Percentiles rank a stretch among this genome's conserved stretches.
Evolutionary conservation across 139 green algal species (phyloP).

Genomic region (Coccomyxa sp.): DNA sequence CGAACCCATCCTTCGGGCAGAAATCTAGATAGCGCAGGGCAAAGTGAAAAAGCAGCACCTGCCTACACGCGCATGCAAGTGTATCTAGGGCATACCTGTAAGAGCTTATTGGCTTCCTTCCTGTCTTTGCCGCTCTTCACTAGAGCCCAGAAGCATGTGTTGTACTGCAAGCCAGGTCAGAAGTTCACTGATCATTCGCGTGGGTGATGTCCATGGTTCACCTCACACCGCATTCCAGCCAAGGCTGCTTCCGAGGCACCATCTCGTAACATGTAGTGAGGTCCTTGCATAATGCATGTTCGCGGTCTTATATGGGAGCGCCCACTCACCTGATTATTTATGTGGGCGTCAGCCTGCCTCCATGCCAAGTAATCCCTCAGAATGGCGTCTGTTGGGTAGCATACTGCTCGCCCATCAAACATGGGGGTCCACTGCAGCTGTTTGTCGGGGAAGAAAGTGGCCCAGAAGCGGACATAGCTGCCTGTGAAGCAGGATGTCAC

Average conservation of each 20-base stretch:
- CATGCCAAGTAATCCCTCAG: conserved; percentile 90
- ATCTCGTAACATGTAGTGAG: too few species aligned
- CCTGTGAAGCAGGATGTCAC: conserved; percentile 81
- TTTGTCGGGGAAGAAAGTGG: conserved; percentile 36
- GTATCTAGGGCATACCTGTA: conserved; percentile 55
- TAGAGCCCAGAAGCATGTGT: conserved; percentile 92
- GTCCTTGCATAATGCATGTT: too few species aligned
- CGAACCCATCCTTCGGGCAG: too few species aligned
- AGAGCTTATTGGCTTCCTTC: conserved; percentile 50
- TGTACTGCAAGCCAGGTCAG: conserved; percentile 71
- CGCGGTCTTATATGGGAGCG: too few species aligned
- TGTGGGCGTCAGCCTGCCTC: conserved; percentile 91
- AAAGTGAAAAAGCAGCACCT: too few species aligned
- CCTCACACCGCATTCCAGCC: too few species aligned
- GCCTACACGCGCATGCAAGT: too few species aligned
- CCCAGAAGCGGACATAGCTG: conserved; percentile 80
- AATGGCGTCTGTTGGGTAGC: conserved; percentile 65
- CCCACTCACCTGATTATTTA: conserved; percentile 94
- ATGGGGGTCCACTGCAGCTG: conserved; percentile 62
- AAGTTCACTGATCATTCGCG: background rate
- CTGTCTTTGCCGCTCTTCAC: conserved; percentile 58
- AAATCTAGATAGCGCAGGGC: too few species aligned
- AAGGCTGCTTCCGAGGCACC: too few species aligned
- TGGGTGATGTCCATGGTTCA: too few species aligned
- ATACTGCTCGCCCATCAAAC: conserved; percentile 88